phyloP scores from a whole-genome alignment of 2,329 filamentous ascomycete genomes.

The Dothideomycetes sp. region DNA sequence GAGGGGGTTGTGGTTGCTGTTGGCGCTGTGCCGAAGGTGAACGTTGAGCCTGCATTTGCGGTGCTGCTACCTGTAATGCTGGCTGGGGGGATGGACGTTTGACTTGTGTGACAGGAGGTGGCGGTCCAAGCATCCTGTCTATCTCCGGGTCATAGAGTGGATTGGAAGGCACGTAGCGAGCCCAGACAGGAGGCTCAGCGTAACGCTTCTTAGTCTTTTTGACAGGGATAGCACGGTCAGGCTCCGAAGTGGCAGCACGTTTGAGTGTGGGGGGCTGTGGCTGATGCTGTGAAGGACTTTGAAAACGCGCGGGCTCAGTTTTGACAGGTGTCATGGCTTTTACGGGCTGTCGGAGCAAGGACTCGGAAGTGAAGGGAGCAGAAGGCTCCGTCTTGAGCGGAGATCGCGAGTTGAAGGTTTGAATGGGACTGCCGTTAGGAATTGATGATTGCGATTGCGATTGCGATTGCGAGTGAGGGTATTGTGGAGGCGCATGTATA shows the following conservation, averaged over 20 bases:
- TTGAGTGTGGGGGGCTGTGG: constrained; percentile 18
- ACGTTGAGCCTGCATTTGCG: not conserved
- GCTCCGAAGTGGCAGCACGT: constrained; percentile 20
- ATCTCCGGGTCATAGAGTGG: constrained; percentile 15
- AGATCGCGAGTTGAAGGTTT: constrained; percentile 1
- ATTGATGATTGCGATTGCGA: constrained; percentile 6
- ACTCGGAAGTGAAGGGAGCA: constrained; percentile 5
- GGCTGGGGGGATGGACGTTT: constrained; percentile 6
- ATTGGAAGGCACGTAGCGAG: constrained; percentile 23
- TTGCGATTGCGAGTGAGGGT: constrained; percentile 9
- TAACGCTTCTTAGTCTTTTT: constrained; percentile 26
- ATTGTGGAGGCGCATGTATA: not conserved
- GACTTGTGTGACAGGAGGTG: constrained; percentile 2
- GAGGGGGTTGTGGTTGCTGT: not conserved
- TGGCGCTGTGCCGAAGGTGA: constrained; percentile 2
- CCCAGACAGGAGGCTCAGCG: constrained; percentile 26
- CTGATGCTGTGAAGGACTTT: not conserved
- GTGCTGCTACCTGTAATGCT: not conserved
- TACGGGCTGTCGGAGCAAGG: constrained; percentile 15
- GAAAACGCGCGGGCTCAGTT: not conserved
- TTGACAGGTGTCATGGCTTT: not conserved
- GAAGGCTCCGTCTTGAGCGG: constrained; percentile 2
- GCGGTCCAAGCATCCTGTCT: constrained; percentile 2
- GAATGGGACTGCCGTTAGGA: constrained; percentile 6
- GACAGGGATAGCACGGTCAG: constrained; percentile 18